These are phyloP conservation scores for Paramecium biaurelia DNA, from an alignment of 73 alveolate genomes.

Conservation along the genomic window DNA sequence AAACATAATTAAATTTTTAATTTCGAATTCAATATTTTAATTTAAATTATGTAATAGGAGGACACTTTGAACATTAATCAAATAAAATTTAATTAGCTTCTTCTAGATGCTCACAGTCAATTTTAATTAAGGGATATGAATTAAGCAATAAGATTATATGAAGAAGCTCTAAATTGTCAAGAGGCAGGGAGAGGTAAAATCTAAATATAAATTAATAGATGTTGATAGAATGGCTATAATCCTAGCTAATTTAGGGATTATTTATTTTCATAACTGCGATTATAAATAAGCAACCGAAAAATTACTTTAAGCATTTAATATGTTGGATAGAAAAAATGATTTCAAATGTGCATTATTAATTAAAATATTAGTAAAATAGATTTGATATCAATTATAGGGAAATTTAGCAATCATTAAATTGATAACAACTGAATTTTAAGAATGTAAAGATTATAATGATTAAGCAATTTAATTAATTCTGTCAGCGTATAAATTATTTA, in stretches of 20 bases:
- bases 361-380: neutral
- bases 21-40: neutral
- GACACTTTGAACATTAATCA: constrained; percentile 21
- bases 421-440: constrained; percentile 36
- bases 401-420: constrained; percentile 54
- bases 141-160: constrained; percentile 34
- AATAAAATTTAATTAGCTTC: constrained; percentile 14
- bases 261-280: constrained; percentile 50
- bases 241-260: constrained; percentile 47
- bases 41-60: neutral
- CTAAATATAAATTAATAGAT: neutral
- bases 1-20: neutral
- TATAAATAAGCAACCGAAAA: constrained; percentile 38
- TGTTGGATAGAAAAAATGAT: constrained; percentile 17
- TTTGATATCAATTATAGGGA: neutral
- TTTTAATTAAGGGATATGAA: constrained; percentile 43
- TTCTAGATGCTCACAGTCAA: constrained; percentile 45
- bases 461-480: constrained; percentile 46
- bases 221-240: constrained; percentile 44
- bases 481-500: neutral
- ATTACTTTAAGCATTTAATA: constrained; percentile 1
- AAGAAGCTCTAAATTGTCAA: constrained; percentile 18
- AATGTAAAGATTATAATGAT: constrained; percentile 47
- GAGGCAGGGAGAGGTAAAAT: constrained; percentile 7
- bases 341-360: constrained; percentile 40